Evolutionary conservation across 176 grass and related monocot species (phyloP).

Genomic region (Echinochloa phyllopogon): DNA sequence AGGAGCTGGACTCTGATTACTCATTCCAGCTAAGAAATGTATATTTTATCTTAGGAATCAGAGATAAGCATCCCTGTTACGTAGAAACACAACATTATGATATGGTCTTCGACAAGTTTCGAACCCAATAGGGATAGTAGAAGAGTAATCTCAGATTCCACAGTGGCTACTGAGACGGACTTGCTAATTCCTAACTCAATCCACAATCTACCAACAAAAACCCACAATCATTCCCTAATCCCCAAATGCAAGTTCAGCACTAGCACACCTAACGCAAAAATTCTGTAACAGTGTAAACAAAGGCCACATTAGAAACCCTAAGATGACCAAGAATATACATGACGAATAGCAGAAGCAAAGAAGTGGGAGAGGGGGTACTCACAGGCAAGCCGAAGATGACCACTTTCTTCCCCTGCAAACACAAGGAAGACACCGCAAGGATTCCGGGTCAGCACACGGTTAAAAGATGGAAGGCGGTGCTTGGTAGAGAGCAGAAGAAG

Average conservation of each 20-base stretch:
- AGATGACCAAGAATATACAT: background rate
- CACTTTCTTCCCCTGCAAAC: conserved; percentile 94
- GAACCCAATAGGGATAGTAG: background rate
- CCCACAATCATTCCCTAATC: background rate
- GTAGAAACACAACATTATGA: background rate
- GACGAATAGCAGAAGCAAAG: background rate
- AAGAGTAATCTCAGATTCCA: conserved; percentile 6
- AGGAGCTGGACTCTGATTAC: background rate
- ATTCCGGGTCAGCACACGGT: background rate
- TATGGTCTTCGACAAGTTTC: background rate
- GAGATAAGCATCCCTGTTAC: background rate
- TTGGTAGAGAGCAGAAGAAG: background rate
- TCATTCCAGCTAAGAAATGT: background rate
- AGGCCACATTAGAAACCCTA: background rate
- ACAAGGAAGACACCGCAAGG: background rate
- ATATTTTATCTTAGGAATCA: background rate
- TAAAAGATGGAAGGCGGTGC: background rate
- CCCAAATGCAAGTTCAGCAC: background rate
- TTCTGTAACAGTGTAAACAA: background rate
- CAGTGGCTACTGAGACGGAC: background rate
- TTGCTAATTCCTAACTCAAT: background rate
- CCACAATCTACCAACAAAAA: background rate
- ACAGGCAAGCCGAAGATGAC: conserved; percentile 95
- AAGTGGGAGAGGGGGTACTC: conserved; percentile 30
- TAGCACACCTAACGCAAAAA: background rate